Base-by-base conservation (phyloP, 2,329 filamentous ascomycete genomes). In the Alternaria sp. region DNA sequence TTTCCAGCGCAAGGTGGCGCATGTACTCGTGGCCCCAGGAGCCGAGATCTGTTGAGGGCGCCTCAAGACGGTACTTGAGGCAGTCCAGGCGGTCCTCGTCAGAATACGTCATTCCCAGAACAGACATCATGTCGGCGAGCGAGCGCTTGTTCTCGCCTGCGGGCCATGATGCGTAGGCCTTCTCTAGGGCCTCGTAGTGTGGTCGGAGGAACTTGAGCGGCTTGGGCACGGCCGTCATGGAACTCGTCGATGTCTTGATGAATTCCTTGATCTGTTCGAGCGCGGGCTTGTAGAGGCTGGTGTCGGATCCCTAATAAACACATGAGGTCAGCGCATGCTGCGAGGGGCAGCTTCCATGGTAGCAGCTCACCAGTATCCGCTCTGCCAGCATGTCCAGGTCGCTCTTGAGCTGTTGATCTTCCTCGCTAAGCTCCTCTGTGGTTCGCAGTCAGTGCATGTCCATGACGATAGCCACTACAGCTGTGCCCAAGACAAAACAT, bases 21-120 rank as follows among this genome's bases (percentile, higher is more conserved):
- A 96, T 93, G 80, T 99, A 99, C 85, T 99, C 95, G 79, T 99
- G 96, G 60, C 95, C 95, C 95, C 95, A 99, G 6, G 94, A 97
- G 59, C 90, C 92, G 74, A 99, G 93, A 80, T 99, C 95, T 78
- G 93, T 89, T 40, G 93, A 92, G 30, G 94, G 93, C 36, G 94
- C 91, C 62, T 97, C 86, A 53, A 99, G 86, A 68, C 95, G 90
- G 84, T 95, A 99, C 82, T 97, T 98, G 74, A 99, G 87, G 51
- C 95, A 97, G 80, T 99, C 95, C 81, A 97, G 89, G 79, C 93
- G 90, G 74, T 97, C 93, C 81, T 98, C 95, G 76, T 98, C 94
- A 50, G 94, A 97, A 79, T 94, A 97, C 56, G 95, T 99, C 95
- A 99, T 99, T 64, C 94, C 95, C 70, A 99, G 91, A 50, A 99